Base-by-base conservation (phyloP, 164 flowering plant species). In the Buxus sempervirens region DNA sequence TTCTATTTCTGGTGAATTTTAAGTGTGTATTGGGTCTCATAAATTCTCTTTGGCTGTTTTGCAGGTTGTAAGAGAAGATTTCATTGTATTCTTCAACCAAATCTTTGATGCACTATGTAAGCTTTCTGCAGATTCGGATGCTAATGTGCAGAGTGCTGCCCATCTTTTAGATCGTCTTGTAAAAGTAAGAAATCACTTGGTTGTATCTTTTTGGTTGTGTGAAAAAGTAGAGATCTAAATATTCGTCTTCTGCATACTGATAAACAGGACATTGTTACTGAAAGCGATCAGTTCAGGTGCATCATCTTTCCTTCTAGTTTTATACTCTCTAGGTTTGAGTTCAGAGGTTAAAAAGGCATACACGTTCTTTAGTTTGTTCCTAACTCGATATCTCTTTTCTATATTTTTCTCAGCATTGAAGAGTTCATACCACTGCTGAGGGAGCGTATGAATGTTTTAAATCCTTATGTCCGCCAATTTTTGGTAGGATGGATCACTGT, bases 401-500 rank as follows among this genome's bases (percentile, higher is more conserved):
- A 4, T 68, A 32, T 55, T 9, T 54, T 70, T 74, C 26, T 62
- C 93, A 95, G 99, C 83, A 92, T 95, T 74, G 99, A 95, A 79
- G 99, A 95, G 75, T 95, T 95, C 75, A 95, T 95, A 67, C 99
- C 98, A 25, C 68, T 95, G 81, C 78, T 95, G 73, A 88, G 91
- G 78, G 99, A 96, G 82, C 91, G 99, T 19, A 93, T 96, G 97
- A 87, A 89, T 84, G 86, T 96, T 71, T 72, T 90, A 22, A 93
- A 87, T 73, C 95, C 98, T 55, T 88, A 81, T 79, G 98, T 92
- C 45, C 97, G 99, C 57, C 98, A 95, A 70, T 95, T 95, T 84
- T 82, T 95, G 82, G 97, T 95, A 28, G 99, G 99, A 77, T 95
- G 99, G 99, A 92, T 95, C 66, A 95, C 99, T 65, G 99, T 95